A percentile compares a stretch with the other conserved stretches of the same genome.
phyloP scores from a whole-genome alignment of 371 early-diverging fungal species.

The Zychaea mexicana region DNA sequence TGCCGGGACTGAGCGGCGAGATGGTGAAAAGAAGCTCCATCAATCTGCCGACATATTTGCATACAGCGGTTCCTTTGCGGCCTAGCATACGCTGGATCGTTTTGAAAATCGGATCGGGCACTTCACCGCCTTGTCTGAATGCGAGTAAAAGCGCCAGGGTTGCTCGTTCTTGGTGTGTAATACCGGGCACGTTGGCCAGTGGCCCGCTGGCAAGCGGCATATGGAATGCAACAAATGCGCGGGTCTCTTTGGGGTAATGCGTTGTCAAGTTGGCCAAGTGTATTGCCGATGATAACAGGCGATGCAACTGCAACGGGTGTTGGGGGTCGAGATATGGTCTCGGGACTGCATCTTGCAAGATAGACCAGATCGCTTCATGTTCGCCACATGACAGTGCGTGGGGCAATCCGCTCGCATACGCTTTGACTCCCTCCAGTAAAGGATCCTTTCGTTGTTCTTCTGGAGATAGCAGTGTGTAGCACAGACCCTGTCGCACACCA shows the following conservation, averaged over 20 bases:
- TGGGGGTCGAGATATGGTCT: slow-evolving; percentile 28
- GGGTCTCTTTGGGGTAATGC: slow-evolving; percentile 62
- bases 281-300: slow-evolving; percentile 57
- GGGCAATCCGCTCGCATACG: slow-evolving; percentile 35
- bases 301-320: slow-evolving; percentile 44
- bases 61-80: slow-evolving; percentile 38
- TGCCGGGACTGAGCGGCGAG: slow-evolving; percentile 42
- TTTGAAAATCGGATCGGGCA: slow-evolving; percentile 46
- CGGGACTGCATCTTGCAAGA: slow-evolving; percentile 35
- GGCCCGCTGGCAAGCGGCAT: slow-evolving; percentile 64
- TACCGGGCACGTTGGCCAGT: slow-evolving; percentile 58
- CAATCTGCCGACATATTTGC: slow-evolving; percentile 45
- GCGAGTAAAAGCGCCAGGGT: slow-evolving; percentile 54
- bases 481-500: slow-evolving; percentile 64
- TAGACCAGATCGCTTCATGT: slow-evolving; percentile 39
- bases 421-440: slow-evolving; percentile 50
- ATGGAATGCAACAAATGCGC: slow-evolving; percentile 61
- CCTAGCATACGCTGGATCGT: slow-evolving; percentile 42
- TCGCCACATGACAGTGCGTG: slow-evolving; percentile 24
- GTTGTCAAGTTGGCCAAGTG: slow-evolving; percentile 57
- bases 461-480: slow-evolving; percentile 45
- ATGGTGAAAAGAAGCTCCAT: slow-evolving; percentile 50
- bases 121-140: slow-evolving; percentile 58
- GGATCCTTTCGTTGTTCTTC: slow-evolving; percentile 60
- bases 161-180: slow-evolving; percentile 60